phyloP scores from a whole-genome alignment of 2,329 filamentous ascomycete genomes.

The Fusarium brachygibbosum region DNA sequence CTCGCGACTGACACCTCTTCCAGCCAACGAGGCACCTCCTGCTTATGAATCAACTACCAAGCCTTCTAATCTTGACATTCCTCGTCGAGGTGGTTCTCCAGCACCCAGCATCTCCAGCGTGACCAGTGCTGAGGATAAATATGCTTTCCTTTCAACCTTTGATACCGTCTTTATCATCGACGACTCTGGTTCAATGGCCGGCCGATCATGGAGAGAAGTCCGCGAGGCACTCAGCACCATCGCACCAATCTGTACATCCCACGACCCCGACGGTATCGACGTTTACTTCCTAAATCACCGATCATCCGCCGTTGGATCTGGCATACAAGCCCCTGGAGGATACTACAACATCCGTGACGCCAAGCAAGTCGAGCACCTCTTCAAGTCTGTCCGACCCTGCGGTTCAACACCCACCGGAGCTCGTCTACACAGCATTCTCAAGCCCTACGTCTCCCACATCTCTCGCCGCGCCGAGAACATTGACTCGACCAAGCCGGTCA shows the following conservation, averaged over 20 bases:
- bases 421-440: conserved; percentile 78
- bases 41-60: conserved; percentile 49
- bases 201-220: conserved; percentile 82
- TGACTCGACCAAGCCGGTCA: conserved; percentile 77
- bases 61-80: conserved; percentile 25
- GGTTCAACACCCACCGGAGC: conserved; percentile 81
- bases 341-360: conserved; percentile 75
- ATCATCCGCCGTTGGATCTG: conserved; percentile 55
- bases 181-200: conserved; percentile 89
- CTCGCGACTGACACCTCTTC: neutral
- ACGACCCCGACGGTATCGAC: conserved; percentile 89
- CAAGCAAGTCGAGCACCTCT: conserved; percentile 74
- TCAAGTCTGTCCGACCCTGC: conserved; percentile 73
- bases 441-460: conserved; percentile 72
- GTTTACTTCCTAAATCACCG: conserved; percentile 88
- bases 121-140: conserved; percentile 72
- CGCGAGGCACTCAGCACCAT: conserved; percentile 77
- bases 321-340: conserved; percentile 60
- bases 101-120: conserved; percentile 47
- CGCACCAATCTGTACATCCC: conserved; percentile 82
- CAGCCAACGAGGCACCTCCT: conserved; percentile 53
- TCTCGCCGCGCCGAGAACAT: conserved; percentile 56
- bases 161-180: conserved; percentile 94
- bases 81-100: conserved; percentile 29
- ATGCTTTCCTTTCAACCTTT: conserved; percentile 81